Evolutionary conservation across 2,329 filamentous ascomycete genomes (phyloP), one percentile per base, ranked within the genome.

Genomic region (Plectosphaerella cucumerina): DNA sequence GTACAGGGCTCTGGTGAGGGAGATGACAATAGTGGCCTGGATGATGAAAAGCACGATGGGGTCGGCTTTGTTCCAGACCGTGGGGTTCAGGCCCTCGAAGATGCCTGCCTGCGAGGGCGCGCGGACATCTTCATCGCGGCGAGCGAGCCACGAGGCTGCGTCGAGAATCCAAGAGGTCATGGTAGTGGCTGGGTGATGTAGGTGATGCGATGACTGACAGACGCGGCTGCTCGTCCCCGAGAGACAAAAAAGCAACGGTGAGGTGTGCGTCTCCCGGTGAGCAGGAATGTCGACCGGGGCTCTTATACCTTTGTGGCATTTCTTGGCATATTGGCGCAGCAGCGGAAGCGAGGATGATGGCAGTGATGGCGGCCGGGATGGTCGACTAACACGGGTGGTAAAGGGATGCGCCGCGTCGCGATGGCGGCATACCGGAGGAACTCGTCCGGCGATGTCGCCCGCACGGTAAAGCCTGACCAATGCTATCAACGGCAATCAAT

Each of bases 11-110:
- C 76, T 69, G 47, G 75, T 78, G 46, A 77, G 70, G 35, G 78
- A 70, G 54, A 77, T 65, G 50, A 72, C 73, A 34, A 79, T 82
- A 46, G 65, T 55, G 43, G 65, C 68, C 63, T 73, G 50, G 15
- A 59, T 37, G 60, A 91, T 89, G 68, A 92, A 90, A 44, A 89
- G 68, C 44, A 83, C 81, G 55, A 92, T 85, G 6, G 88, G 89
- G 57, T 90, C 86, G 51, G 81, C 86, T 11, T 85, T 61, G 59
- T 87, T 82, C 69, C 87, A 90, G 26, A 78, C 64, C 26, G 86
- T 76, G 1, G 89, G 89, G 56, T 90, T 84, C 48, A 80, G 70
- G 42, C 85, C 84, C 57, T 90, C 87, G 42, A 93, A 73, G 53
- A 93, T 80, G 56, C 89, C 89, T 50, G 73, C 74, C 56, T 78